Conservation (phyloP, 2,329 filamentous ascomycete genomes). For the Colletotrichum cereale region DNA sequence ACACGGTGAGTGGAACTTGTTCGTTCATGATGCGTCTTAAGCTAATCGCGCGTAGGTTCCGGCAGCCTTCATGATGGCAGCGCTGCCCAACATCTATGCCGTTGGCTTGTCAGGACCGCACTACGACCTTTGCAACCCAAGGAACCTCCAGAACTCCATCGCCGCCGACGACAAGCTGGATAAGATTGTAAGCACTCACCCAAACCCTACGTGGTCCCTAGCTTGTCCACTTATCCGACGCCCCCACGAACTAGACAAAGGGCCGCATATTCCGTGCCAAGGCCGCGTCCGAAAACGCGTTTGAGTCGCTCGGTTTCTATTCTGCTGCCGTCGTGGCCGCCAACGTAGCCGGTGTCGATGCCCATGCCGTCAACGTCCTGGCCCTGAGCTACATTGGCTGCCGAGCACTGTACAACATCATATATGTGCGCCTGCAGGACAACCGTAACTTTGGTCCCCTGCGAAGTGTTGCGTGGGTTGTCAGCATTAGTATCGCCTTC, state of each 20-base stretch:
- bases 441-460: constrained; percentile 53
- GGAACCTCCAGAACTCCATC: constrained; percentile 49
- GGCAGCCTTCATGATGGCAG: constrained; percentile 51
- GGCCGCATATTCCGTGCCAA: constrained; percentile 67
- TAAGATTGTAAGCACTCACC: constrained; percentile 44
- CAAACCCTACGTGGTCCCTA: not conserved
- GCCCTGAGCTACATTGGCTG: constrained; percentile 54
- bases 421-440: constrained; percentile 59
- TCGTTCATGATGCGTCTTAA: not conserved
- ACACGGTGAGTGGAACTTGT: constrained; percentile 44
- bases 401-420: constrained; percentile 56
- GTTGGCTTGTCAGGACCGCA: constrained; percentile 46
- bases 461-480: constrained; percentile 54
- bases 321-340: constrained; percentile 59
- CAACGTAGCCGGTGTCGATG: constrained; percentile 57
- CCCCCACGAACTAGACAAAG: constrained; percentile 55
- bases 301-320: constrained; percentile 60
- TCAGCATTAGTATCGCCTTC: constrained; percentile 50
- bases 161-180: constrained; percentile 49
- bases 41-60: constrained; percentile 52
- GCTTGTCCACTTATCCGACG: not conserved
- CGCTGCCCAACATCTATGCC: constrained; percentile 53
- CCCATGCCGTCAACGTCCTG: constrained; percentile 54
- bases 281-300: constrained; percentile 59
- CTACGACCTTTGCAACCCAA: constrained; percentile 56